phyloP scores from a whole-genome alignment of 2,329 filamentous ascomycete genomes.

The Atkinsonella texensis region DNA sequence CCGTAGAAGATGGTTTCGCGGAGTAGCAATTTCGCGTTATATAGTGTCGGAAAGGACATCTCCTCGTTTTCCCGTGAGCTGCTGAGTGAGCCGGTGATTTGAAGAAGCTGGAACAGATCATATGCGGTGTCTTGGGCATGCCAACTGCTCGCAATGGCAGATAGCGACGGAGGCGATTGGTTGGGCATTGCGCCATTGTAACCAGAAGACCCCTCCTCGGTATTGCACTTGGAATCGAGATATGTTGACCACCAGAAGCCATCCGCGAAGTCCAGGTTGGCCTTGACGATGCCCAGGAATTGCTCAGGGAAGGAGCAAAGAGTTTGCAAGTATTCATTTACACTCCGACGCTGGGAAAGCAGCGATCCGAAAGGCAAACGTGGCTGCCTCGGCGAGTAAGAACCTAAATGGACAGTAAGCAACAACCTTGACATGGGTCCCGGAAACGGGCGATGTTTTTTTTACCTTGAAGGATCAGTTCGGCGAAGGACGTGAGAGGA shows the following conservation, averaged over 20 bases:
- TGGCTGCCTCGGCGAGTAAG: conserved; percentile 34
- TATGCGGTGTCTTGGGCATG: conserved; percentile 37
- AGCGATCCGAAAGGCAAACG: conserved; percentile 40
- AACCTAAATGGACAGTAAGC: conserved; percentile 19
- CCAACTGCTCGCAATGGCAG: conserved; percentile 38
- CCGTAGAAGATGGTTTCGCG: conserved; percentile 44
- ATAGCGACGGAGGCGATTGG: conserved; percentile 36
- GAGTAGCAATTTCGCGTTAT: conserved; percentile 42
- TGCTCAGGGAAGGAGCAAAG: conserved; percentile 30
- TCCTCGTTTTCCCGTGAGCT: conserved; percentile 35
- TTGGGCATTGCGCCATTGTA: conserved; percentile 22
- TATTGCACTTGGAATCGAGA: conserved; percentile 21
- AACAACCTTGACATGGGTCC: neutral
- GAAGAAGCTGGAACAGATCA: conserved; percentile 40
- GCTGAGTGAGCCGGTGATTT: conserved; percentile 37
- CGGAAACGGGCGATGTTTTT: conserved; percentile 1
- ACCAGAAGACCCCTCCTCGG: conserved; percentile 9
- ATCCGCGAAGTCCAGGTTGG: conserved; percentile 40
- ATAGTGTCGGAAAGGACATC: conserved; percentile 35
- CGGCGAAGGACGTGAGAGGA: conserved; percentile 32
- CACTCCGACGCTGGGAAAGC: conserved; percentile 32
- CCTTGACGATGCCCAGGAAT: conserved; percentile 28
- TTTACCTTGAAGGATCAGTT: conserved; percentile 39
- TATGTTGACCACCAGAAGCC: conserved; percentile 47
- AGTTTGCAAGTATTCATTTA: conserved; percentile 40